These are phyloP conservation scores for Seiridium cupressi DNA, from an alignment of 2,329 filamentous ascomycete genomes.

Conservation along the genomic window DNA sequence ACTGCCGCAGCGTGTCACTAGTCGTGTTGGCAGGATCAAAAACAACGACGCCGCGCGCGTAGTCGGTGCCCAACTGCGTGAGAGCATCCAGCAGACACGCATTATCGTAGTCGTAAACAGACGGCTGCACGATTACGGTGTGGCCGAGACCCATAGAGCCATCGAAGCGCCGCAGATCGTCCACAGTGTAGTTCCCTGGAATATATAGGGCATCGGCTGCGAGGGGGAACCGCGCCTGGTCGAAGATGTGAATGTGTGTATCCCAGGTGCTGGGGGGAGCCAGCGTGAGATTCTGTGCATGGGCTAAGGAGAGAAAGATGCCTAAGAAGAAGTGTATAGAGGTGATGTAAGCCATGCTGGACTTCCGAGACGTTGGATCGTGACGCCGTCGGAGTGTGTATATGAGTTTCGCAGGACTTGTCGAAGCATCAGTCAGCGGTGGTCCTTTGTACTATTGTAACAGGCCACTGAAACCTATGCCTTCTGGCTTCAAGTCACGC, in stretches of 20 bases:
- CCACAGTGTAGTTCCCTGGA: constrained; percentile 46
- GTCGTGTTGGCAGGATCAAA: constrained; percentile 47
- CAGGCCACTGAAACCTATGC: too few relatives aligned
- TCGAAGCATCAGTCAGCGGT: too few relatives aligned
- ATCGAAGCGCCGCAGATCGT: constrained; percentile 51
- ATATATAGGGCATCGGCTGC: constrained; percentile 47
- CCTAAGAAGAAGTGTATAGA: too few relatives aligned
- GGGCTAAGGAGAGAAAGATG: too few relatives aligned
- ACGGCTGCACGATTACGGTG: constrained; percentile 60
- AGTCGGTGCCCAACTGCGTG: constrained; percentile 41
- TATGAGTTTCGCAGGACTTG: too few relatives aligned
- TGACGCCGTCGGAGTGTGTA: too few relatives aligned
- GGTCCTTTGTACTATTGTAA: too few relatives aligned
- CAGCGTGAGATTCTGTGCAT: too few relatives aligned
- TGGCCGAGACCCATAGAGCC: constrained; percentile 48
- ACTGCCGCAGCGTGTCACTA: constrained; percentile 40
- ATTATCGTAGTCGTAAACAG: constrained; percentile 62
- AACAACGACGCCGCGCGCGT: constrained; percentile 53
- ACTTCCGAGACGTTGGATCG: too few relatives aligned
- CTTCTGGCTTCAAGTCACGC: too few relatives aligned
- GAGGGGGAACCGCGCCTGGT: constrained; percentile 49
- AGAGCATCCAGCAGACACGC: constrained; percentile 56
- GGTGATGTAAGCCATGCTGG: too few relatives aligned
- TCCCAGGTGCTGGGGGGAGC: constrained; percentile 41
- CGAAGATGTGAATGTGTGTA: constrained; percentile 63